Conservation (phyloP, 2,329 filamentous ascomycete genomes). For the Zymoseptoria passerinii region DNA sequence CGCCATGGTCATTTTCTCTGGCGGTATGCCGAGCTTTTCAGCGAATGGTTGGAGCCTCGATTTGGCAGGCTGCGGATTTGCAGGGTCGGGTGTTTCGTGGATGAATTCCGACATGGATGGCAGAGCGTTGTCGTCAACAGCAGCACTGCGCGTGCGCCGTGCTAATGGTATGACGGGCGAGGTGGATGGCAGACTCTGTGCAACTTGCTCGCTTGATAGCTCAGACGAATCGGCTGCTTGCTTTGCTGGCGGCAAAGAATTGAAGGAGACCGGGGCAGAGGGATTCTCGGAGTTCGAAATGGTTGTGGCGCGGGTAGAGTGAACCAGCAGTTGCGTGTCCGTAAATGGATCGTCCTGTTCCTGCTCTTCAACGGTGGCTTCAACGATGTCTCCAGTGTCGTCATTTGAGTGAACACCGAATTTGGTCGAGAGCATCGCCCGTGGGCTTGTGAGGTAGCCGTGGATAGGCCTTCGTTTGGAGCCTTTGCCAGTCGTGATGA, state of each 20-base stretch:
- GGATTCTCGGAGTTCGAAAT: not conserved
- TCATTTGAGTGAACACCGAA: not conserved
- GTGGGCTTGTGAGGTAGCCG: slow-evolving; percentile 12
- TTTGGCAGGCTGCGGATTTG: not conserved
- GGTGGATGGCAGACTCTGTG: not conserved
- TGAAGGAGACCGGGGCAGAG: not conserved
- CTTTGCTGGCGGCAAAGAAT: not conserved
- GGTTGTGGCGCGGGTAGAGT: not conserved
- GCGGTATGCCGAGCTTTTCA: slow-evolving; percentile 1
- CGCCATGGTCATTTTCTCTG: not conserved
- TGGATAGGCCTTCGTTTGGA: slow-evolving; percentile 18
- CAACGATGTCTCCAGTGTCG: not conserved
- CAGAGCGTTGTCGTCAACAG: not conserved
- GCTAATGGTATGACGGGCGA: slow-evolving; percentile 5
- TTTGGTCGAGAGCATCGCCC: not conserved
- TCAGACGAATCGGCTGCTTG: not conserved
- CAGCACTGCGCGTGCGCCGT: not conserved
- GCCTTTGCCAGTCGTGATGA: slow-evolving; percentile 23
- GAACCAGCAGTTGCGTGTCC: not conserved
- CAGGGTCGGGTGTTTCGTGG: not conserved
- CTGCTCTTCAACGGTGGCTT: slow-evolving; percentile 1
- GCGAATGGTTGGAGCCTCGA: slow-evolving; percentile 4
- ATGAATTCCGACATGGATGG: not conserved
- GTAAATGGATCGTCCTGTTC: slow-evolving; percentile 3
- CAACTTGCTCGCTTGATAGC: not conserved